Base-by-base conservation (phyloP, 768 basidiomycete genomes). In the Cyclocybe aegerita region DNA sequence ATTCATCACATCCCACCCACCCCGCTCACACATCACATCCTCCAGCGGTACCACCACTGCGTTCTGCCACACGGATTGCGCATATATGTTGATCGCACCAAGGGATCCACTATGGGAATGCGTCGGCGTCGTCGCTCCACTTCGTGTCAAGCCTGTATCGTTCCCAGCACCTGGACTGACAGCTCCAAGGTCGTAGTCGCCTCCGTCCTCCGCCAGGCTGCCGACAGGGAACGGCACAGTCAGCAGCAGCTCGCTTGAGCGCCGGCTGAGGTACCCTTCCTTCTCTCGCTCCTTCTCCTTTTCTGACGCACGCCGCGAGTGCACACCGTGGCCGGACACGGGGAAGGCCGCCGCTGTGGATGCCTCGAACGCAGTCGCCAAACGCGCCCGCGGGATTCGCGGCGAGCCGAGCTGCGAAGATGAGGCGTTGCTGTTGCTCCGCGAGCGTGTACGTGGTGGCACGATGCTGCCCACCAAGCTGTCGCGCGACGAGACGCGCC, bases 301-400 rank as follows among this genome's bases (percentile, higher is more conserved):
- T 61, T 90, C 90, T 2, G 86, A 87, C 15, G 77, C 75, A 43
- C 89, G 76, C 40, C 89, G 78, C 17, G 88, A 83, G 63, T 91
- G 82, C 35, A 86, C 78, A 14, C 88, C 92, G 60, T 90, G 90
- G 2, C 77, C 89, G 5, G 88, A 92, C 16, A 93, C 79, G 9
- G 91, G 91, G 63, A 91, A 93, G 7, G 80, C 71, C 4, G 23
- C 23, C 23, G 23, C 23, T 23, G 23, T 23, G 23, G 79, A 68
- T 0, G 74, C 63, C 46, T 85, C 82, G 15, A 68, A 76, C 43
- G 68, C 64, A 14, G 79, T 69, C 4, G 80, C 77, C 11, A 81
- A 60, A 48, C 80, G 72, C 40, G 79, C 74, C 47, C 81, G 76
- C 5, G 75, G 66, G 15, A 75, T 70, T 10, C 69, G 62, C 5